phyloP scores from a whole-genome alignment of 768 basidiomycete species.

The Naganishia vaughanmartiniae region DNA sequence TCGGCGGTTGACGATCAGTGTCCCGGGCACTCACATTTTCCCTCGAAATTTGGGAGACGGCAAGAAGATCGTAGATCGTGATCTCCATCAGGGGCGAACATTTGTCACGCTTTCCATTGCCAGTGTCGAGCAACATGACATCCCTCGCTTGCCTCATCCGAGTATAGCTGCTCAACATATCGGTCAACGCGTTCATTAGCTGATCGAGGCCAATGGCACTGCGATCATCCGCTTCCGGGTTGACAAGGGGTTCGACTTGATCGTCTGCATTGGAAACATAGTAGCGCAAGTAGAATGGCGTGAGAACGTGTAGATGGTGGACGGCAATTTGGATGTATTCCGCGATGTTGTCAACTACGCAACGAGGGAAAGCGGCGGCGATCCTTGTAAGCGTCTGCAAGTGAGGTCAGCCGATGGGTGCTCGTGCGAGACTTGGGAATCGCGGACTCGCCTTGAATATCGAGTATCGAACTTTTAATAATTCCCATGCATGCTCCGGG shows the following conservation, averaged over 20 bases:
- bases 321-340: slow-evolving; percentile 47
- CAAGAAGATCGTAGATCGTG: slow-evolving; percentile 56
- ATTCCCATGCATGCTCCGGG: slow-evolving; percentile 67
- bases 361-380: slow-evolving; percentile 75
- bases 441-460: slow-evolving; percentile 70
- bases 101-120: slow-evolving; percentile 34
- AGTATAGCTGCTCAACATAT: slow-evolving; percentile 69
- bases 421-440: not conserved
- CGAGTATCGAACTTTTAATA: slow-evolving; percentile 72
- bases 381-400: slow-evolving; percentile 73
- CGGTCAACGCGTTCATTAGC: slow-evolving; percentile 59
- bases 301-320: slow-evolving; percentile 61
- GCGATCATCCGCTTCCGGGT: slow-evolving; percentile 52
- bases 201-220: slow-evolving; percentile 57
- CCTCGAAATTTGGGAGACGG: slow-evolving; percentile 78
- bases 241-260: slow-evolving; percentile 58
- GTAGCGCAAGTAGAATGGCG: slow-evolving; percentile 54
- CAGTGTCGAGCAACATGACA: slow-evolving; percentile 16
- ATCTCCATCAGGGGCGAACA: slow-evolving; percentile 32
- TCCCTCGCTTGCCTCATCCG: slow-evolving; percentile 59
- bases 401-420: not conserved
- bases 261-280: slow-evolving; percentile 50
- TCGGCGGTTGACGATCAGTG: not conserved
- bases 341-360: slow-evolving; percentile 9
- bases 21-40: slow-evolving; percentile 71